Percentiles rank a stretch among this genome's conserved stretches.
phyloP scores from a whole-genome alignment of 2,329 filamentous ascomycete genomes.

The Fusarium annulatum region DNA sequence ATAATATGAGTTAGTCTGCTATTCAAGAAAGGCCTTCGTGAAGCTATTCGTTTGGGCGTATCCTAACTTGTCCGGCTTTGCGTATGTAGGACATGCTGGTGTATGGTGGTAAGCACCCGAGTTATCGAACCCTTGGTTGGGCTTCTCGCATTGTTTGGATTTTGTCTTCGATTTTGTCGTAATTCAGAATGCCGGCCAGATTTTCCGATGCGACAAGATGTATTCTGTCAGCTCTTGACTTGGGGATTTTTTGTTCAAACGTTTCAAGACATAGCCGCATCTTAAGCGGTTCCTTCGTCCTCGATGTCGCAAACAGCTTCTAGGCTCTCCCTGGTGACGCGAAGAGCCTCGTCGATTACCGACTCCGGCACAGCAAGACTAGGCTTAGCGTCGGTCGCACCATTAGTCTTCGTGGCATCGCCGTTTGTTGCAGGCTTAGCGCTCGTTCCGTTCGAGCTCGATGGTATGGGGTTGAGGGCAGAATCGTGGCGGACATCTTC shows the following conservation, averaged over 20 bases:
- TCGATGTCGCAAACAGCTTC: conserved; percentile 60
- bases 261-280: neutral
- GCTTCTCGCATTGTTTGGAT: neutral
- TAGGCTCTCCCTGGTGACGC: conserved; percentile 67
- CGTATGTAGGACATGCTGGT: neutral
- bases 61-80: neutral
- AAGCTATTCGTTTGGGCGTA: neutral
- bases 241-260: neutral
- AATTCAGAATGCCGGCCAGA: neutral
- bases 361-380: conserved; percentile 67
- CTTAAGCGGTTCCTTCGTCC: conserved; percentile 35
- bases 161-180: neutral
- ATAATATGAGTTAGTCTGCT: neutral
- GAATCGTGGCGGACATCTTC: conserved; percentile 69
- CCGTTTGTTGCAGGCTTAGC: conserved; percentile 50
- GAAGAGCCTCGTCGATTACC: conserved; percentile 72
- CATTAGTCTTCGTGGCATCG: conserved; percentile 45
- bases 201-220: neutral
- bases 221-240: neutral
- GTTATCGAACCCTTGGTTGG: neutral
- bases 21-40: conserved; percentile 5
- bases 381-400: conserved; percentile 39
- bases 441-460: conserved; percentile 46
- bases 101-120: neutral
- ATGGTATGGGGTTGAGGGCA: conserved; percentile 43